Evolutionary conservation across 768 basidiomycete genomes (phyloP), one percentile per base, ranked within the genome.

Genomic region (Calocybe cyanea): DNA sequence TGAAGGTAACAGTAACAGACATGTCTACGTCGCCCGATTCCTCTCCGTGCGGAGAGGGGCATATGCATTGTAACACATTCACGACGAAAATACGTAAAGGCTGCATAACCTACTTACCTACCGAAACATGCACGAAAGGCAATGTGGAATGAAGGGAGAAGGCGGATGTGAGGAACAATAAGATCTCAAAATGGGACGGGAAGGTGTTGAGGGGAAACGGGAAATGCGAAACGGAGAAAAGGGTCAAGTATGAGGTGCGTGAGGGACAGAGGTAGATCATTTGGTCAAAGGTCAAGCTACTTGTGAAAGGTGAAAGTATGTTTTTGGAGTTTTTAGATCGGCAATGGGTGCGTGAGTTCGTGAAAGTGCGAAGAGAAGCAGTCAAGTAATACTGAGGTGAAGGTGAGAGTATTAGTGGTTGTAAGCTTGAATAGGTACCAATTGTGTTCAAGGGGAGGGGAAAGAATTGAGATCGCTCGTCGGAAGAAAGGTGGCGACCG

Each of bases 21-120:
- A n/a, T n/a, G n/a, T n/a, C n/a, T n/a, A n/a, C n/a, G n/a, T n/a
- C n/a, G n/a, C n/a, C n/a, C n/a, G n/a, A n/a, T n/a, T n/a, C n/a
- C n/a, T n/a, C n/a, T n/a, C n/a, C n/a, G n/a, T n/a, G n/a, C n/a
- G n/a, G n/a, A 63, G 48, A 61, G 59, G 58, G 57, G 59, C 63
- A 63, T 67, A 56, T 47, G 41, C 36, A 34, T 62, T 63, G 63
- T 57, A 57, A 58, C 62, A 63, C 59, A 62, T 59, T 59, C 57
- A 53, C 51, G 48, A 58, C 42, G n/a, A 46, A 51, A 58, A 52
- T 49, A 56, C 32, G 35, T 45, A 47, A 60, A 50, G 47, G 42
- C 52, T 57, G 63, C 68, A 67, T 66, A 65, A 62, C 69, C n/a
- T 76, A 78, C 72, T 71, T 72, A 72, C 72, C 64, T 73, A 72